Evolutionary conservation across 177 flowering plant species (phyloP).

Genomic region (Vitis hybrid): DNA sequence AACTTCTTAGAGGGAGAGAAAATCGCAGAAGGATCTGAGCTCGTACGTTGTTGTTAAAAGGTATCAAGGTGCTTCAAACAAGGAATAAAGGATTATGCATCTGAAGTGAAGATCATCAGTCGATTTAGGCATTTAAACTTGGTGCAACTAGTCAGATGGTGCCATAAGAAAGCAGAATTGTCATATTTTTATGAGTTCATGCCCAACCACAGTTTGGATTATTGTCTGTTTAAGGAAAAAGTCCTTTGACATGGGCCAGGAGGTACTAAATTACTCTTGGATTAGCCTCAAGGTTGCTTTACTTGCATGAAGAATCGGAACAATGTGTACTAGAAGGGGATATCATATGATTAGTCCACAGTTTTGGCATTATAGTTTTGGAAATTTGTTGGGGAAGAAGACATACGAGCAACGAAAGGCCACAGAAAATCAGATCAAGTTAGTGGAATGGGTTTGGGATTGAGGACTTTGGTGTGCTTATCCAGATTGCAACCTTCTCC

Average conservation of each 20-base stretch:
- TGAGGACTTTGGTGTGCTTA: slow-evolving; percentile 48
- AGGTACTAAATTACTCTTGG: slow-evolving; percentile 27
- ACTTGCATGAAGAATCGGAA: slow-evolving; percentile 27
- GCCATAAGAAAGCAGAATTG: slow-evolving; percentile 21
- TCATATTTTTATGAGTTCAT: slow-evolving; percentile 33
- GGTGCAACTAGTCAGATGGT: slow-evolving; percentile 36
- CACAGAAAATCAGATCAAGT: background rate
- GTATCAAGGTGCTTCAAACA: slow-evolving; percentile 23
- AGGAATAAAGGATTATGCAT: slow-evolving; percentile 28
- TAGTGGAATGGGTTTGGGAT: slow-evolving; percentile 32
- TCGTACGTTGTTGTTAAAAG: slow-evolving; percentile 23
- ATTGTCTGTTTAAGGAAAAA: slow-evolving; percentile 10
- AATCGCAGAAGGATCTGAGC: slow-evolving; percentile 29
- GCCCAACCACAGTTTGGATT: slow-evolving; percentile 39
- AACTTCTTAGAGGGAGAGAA: slow-evolving; percentile 25
- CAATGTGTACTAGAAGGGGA: slow-evolving; percentile 27
- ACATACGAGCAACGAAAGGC: background rate
- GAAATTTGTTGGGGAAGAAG: slow-evolving; percentile 26
- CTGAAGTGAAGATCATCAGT: slow-evolving; percentile 31
- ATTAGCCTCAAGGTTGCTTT: slow-evolving; percentile 24
- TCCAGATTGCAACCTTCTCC: slow-evolving; percentile 27
- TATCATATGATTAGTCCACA: too few species aligned
- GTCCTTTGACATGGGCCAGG: slow-evolving; percentile 9
- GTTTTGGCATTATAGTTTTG: slow-evolving; percentile 20
- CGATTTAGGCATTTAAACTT: slow-evolving; percentile 31